phyloP scores from a whole-genome alignment of 306 rosid genomes.

The Oemleria cerasiformis region DNA sequence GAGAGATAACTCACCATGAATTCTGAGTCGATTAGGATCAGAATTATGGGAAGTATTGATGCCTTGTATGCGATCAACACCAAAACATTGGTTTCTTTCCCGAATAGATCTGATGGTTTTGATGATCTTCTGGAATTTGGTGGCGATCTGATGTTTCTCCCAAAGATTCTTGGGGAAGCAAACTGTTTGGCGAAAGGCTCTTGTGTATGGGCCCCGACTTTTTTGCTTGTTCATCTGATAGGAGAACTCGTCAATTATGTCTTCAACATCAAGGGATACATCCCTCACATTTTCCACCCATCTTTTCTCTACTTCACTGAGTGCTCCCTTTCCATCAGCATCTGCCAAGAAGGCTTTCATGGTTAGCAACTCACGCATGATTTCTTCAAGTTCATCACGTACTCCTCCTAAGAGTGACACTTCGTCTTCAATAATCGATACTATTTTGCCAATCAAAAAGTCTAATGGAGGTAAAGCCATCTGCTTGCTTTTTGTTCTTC shows the following conservation, averaged over 20 bases:
- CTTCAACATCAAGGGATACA: conserved; percentile 13
- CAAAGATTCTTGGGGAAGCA: too few species aligned
- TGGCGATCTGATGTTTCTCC: too few species aligned
- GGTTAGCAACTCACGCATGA: conserved; percentile 2
- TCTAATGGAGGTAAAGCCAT: conserved; percentile 10
- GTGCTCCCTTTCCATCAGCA: background rate
- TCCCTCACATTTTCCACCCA: conserved; percentile 22
- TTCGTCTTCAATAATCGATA: background rate
- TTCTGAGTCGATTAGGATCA: too few species aligned
- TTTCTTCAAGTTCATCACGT: background rate
- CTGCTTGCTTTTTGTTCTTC: background rate
- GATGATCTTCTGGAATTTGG: too few species aligned
- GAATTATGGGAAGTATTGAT: too few species aligned
- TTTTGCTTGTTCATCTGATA: background rate
- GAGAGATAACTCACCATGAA: too few species aligned
- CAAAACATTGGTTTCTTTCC: too few species aligned
- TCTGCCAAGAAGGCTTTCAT: conserved; percentile 20
- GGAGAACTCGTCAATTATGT: conserved; percentile 9
- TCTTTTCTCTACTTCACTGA: conserved; percentile 5
- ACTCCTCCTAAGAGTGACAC: background rate
- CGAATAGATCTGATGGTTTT: too few species aligned
- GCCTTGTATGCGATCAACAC: too few species aligned
- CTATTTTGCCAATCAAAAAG: background rate
- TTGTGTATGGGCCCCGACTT: background rate
- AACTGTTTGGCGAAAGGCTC: too few species aligned